A percentile compares a stretch with the other conserved stretches of the same genome.
These are phyloP conservation scores for Beauveria caledonica DNA, from an alignment of 2,329 filamentous ascomycete species.

Conservation along the genomic window DNA sequence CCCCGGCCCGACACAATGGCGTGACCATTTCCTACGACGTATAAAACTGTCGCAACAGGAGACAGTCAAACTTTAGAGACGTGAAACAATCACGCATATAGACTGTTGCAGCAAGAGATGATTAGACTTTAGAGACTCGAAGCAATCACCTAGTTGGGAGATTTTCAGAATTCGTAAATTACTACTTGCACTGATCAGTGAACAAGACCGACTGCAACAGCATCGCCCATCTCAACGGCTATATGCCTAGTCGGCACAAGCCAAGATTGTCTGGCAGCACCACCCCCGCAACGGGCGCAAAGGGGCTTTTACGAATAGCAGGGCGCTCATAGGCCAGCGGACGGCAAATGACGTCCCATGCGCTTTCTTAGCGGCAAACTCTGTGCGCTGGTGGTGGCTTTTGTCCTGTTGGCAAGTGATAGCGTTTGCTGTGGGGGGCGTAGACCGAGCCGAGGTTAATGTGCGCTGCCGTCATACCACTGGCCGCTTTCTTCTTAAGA, in stretches of 20 bases:
- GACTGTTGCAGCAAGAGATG: too few species aligned
- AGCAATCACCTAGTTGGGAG: too few species aligned
- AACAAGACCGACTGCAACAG: too few species aligned
- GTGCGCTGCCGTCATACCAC: neutral
- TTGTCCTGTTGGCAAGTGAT: neutral
- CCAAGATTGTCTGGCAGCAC: neutral
- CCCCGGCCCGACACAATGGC: neutral
- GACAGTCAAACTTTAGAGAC: too few species aligned
- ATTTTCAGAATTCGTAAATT: too few species aligned
- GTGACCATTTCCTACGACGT: neutral
- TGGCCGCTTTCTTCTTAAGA: neutral
- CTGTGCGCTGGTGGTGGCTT: neutral
- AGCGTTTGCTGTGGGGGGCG: neutral
- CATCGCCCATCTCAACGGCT: too few species aligned
- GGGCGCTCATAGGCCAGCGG: slow-evolving; percentile 1
- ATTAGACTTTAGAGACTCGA: too few species aligned
- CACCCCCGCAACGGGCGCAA: neutral
- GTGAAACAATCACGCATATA: too few species aligned
- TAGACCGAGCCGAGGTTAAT: slow-evolving; percentile 10
- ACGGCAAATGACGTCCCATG: neutral
- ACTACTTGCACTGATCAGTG: too few species aligned
- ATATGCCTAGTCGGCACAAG: neutral
- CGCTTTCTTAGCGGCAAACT: neutral
- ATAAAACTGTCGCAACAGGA: too few species aligned
- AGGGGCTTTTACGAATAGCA: slow-evolving; percentile 2